Evolutionary conservation across 1,139 yeast genomes (phyloP), one percentile per base, ranked within the genome.

Genomic region (Ogataea hybrid): DNA sequence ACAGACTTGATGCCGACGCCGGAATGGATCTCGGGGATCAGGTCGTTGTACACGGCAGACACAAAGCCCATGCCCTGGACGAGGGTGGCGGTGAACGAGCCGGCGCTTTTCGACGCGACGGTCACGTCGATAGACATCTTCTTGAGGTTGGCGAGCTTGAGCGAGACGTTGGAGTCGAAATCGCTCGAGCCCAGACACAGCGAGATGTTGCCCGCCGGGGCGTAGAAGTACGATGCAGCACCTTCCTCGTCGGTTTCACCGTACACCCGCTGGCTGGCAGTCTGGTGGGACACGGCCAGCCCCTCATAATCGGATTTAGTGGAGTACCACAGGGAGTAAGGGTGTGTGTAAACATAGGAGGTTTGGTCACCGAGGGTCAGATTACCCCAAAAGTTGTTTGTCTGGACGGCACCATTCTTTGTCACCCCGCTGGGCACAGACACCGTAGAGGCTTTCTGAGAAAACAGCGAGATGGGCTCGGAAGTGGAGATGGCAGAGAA

Each of bases 51-150:
- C 34, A 79, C 67, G 25, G 78, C 84, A 31, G 88, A 77, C 10
- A 78, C 76, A 51, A 82, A 74, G n/a, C 95, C 95, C 86, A 83
- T 82, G 48, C 95, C 95, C 59, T 81, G n/a, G 84, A 74, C 76
- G 44, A 74, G 53, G 5, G 78, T 76, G 36, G 44, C 67, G 66
- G 47, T 72, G 22, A 55, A 56, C 40, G 67, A 65, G 46, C 69
- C 64, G 21, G 59, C 51, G 22, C 37, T 37, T 7, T 43, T 28
- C n/a, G 54, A 51, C 5, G 52, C 42, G 28, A 60, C 50, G 6
- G 48, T 49, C 7, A 62, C 57, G 27, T 57, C 61, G 20, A 54
- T 53, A 5, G 62, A 54, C 48, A 62, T 62, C 39, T 58, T 61
- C 25, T 51, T 43, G 34, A 55, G 35, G 14, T 51, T 50, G 11